Base-by-base conservation (phyloP, 2,329 filamentous ascomycete species). In the Chalaropsis ovoidea region DNA sequence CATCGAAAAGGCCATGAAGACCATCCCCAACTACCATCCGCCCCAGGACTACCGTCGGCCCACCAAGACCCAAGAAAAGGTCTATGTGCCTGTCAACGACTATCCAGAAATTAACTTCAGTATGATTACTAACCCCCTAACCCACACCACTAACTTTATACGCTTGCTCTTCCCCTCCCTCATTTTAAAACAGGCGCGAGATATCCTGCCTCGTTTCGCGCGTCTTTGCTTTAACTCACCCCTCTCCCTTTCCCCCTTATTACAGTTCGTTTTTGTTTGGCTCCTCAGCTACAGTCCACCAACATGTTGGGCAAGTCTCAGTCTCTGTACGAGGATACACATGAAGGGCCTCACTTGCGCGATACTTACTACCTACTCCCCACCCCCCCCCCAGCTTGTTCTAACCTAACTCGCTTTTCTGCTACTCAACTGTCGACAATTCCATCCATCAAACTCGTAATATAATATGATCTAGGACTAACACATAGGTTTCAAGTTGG, bases 101-200 rank as follows among this genome's bases (percentile, higher is more conserved):
- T 99, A 99, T 78, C 94, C 94, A 83, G 94, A 99, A 79, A 97
- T 99, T 87, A 99, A 99, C 88, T 99, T 99, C 90, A 99, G 94
- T 99, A 96, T 93, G 93, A 93, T 94, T 92, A 87, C 92, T 96
- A 96, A 96, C 90, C 91, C 90, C 91, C 86, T 86, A 87, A 89
- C 86, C 81, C 77, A 82, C 83, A 79, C 77, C 80, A 75, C 79
- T 67, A 65, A 67, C 66, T 60, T 56, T 65, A 27, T 43, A 17
- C 13, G 49, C 35, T 64, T 45, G 61, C 35, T 39, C 4, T 39
- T 39, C 31, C 31, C 73, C 70, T 70, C 72, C 65, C 69, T 72
- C 72, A 70, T 73, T 74, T 73, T 73, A 71, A 69, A 45, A 43
- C 22, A 35, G 41, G 41, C 22, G n/a, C 22, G 41, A 62, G 22